A percentile compares a stretch with the other conserved stretches of the same genome.
Evolutionary conservation across 2,329 filamentous ascomycete genomes (phyloP).

Genomic region (Botrytis aclada): DNA sequence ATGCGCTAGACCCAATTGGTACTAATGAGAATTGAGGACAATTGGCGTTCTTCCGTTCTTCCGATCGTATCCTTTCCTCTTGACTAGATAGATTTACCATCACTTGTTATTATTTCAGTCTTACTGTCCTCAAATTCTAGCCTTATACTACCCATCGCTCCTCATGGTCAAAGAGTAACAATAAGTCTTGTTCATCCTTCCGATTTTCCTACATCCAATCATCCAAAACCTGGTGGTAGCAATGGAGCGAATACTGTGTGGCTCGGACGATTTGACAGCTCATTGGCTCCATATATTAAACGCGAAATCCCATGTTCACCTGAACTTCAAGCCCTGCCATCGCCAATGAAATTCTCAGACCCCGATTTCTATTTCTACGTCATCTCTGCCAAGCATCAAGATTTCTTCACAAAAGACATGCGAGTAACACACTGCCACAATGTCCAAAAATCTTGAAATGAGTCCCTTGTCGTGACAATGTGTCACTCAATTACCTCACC

Average conservation of each 20-base stretch:
- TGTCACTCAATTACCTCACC: neutral
- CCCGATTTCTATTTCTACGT: conserved; percentile 1
- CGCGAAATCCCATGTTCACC: neutral
- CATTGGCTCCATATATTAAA: conserved; percentile 17
- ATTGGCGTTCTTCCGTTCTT: neutral
- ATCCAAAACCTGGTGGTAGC: neutral
- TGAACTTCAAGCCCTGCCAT: neutral
- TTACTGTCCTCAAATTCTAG: neutral
- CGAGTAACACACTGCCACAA: neutral
- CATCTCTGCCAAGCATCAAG: conserved; percentile 10
- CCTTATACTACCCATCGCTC: neutral
- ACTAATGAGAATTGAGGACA: fast-evolving
- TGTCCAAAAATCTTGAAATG: conserved; percentile 6
- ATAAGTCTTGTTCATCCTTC: neutral
- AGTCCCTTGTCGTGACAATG: neutral
- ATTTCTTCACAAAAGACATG: neutral
- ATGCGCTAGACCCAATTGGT: neutral
- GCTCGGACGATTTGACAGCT: conserved; percentile 4
- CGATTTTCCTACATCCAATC: neutral
- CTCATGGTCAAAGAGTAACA: neutral
- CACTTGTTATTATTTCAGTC: too few species aligned
- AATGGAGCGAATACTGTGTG: neutral
- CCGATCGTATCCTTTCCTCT: neutral
- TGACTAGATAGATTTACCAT: neutral
- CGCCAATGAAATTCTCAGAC: neutral